These are phyloP conservation scores for Elsinoe ampelina DNA, from an alignment of 2,329 filamentous ascomycete genomes.

Conservation along the genomic window DNA sequence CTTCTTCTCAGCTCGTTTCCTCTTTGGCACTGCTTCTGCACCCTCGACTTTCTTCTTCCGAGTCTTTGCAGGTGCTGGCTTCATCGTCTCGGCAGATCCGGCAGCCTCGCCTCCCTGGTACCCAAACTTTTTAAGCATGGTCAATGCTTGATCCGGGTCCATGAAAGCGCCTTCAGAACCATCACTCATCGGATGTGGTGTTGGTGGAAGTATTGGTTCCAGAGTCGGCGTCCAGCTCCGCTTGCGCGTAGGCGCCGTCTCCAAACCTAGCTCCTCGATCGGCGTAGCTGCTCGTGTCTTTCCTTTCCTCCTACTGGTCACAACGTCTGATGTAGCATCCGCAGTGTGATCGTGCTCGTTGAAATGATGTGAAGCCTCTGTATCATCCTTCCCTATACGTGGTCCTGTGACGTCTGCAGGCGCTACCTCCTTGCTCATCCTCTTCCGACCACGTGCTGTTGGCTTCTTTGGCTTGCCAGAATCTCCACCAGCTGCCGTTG, in stretches of 20 bases:
- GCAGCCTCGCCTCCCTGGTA: not conserved
- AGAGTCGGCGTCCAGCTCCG: slow-evolving; percentile 5
- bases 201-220: not conserved
- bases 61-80: not conserved
- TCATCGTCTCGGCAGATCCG: not conserved
- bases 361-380: slow-evolving; percentile 7
- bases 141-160: not conserved
- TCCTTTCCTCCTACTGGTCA: not conserved
- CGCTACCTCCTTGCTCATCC: not conserved
- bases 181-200: not conserved
- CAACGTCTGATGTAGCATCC: not conserved
- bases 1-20: slow-evolving; percentile 10
- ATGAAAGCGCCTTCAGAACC: not conserved
- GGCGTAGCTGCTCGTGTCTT: not conserved
- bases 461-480: not conserved
- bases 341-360: too few relatives aligned
- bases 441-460: not conserved
- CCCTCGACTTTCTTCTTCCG: slow-evolving; percentile 3
- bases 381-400: not conserved
- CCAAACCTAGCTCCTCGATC: not conserved
- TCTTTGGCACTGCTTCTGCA: not conserved
- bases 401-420: not conserved
- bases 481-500: not conserved
- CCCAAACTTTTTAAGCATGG: not conserved
- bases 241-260: not conserved